Evolutionary conservation across 805 yeast genomes (phyloP).

Genomic region (Zygosaccharomyces bisporus): DNA sequence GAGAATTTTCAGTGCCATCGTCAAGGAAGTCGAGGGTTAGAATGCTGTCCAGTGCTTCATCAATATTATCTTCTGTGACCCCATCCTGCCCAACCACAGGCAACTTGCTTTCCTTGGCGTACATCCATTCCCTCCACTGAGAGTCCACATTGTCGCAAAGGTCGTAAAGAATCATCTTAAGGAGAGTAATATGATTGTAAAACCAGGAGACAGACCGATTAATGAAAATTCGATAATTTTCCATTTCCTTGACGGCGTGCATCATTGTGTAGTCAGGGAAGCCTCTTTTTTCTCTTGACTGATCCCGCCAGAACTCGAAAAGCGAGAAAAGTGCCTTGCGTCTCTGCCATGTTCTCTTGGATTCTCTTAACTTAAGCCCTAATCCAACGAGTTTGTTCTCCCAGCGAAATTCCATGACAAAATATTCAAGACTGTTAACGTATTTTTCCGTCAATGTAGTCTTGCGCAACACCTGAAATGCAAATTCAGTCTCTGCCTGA

Average conservation of each 20-base stretch:
- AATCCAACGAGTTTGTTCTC: slow-evolving; percentile 34
- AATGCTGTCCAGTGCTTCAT: slow-evolving; percentile 29
- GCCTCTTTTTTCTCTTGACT: slow-evolving; percentile 33
- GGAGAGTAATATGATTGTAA: slow-evolving; percentile 36
- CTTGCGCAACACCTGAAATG: slow-evolving; percentile 27
- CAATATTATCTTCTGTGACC: slow-evolving; percentile 26
- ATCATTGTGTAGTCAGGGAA: slow-evolving; percentile 30
- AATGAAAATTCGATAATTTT: slow-evolving; percentile 35
- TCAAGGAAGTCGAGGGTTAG: slow-evolving; percentile 32
- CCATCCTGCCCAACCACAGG: slow-evolving; percentile 28
- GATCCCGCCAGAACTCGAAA: slow-evolving; percentile 38
- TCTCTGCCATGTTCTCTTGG: slow-evolving; percentile 38
- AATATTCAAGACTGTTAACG: slow-evolving; percentile 36
- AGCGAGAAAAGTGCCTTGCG: slow-evolving; percentile 36
- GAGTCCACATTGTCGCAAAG: slow-evolving; percentile 34
- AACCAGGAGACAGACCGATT: slow-evolving; percentile 39
- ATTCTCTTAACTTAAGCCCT: slow-evolving; percentile 34
- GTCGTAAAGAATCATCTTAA: slow-evolving; percentile 36
- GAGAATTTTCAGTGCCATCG: slow-evolving; percentile 30
- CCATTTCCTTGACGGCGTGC: slow-evolving; percentile 39
- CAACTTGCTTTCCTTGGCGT: slow-evolving; percentile 23
- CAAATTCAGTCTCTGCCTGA: slow-evolving; percentile 29
- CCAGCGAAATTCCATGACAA: slow-evolving; percentile 38
- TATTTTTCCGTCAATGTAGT: slow-evolving; percentile 35
- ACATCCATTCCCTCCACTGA: slow-evolving; percentile 40